Evolutionary conservation across 1,139 yeast species (phyloP).

Genomic region (Ogataea hybrid): DNA sequence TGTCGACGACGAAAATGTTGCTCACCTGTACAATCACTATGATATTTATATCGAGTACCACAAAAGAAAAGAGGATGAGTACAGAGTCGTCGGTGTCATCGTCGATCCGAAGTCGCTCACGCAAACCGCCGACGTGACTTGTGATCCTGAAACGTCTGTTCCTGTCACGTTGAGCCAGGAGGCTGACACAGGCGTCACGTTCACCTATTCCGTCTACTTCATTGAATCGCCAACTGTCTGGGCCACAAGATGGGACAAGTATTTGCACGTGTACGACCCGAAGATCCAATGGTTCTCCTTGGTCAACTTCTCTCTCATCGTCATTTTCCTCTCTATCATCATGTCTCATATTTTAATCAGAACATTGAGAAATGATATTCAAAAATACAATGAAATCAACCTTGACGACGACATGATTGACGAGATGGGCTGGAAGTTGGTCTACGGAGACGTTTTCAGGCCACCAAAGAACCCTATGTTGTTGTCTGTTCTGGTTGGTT

Average conservation of each 20-base stretch:
- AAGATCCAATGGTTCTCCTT: constrained; percentile 95
- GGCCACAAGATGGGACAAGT: constrained; percentile 99
- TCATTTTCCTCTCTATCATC: constrained; percentile 70
- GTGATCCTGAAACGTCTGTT: constrained; percentile 32
- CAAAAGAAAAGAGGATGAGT: constrained; percentile 61
- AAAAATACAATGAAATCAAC: constrained; percentile 84
- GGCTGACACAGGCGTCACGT: constrained; percentile 44
- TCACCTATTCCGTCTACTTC: constrained; percentile 67
- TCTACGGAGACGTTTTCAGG: constrained; percentile 94
- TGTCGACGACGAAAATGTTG: constrained; percentile 45
- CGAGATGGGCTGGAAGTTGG: constrained; percentile 96
- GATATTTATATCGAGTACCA: constrained; percentile 82
- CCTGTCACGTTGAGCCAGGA: constrained; percentile 45
- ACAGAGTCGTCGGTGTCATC: constrained; percentile 87
- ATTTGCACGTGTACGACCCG: constrained; percentile 87
- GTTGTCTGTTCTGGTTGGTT: constrained; percentile 79
- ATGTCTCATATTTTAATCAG: constrained; percentile 78
- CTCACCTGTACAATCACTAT: constrained; percentile 73
- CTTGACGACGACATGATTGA: constrained; percentile 82
- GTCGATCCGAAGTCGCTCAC: constrained; percentile 69
- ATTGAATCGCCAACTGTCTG: constrained; percentile 75
- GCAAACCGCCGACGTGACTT: constrained; percentile 35
- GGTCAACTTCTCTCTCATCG: constrained; percentile 79
- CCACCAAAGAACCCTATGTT: constrained; percentile 71
- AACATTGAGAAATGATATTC: constrained; percentile 81